Conservation (phyloP, 192 early-diverging fungal species). For the Backusella australiensis region DNA sequence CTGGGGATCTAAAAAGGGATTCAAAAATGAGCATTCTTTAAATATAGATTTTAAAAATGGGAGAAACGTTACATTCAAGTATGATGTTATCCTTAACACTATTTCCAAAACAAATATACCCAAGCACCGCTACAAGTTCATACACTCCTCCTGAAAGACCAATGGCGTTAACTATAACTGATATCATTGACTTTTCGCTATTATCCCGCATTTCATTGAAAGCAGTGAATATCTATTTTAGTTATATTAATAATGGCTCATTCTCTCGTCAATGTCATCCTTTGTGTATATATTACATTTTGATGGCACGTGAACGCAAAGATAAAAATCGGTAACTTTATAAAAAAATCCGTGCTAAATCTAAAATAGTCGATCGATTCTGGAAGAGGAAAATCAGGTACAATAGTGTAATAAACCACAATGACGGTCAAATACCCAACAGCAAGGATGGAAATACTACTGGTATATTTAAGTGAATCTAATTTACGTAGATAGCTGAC, state of each 20-base stretch:
- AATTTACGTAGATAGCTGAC: conserved; percentile 78
- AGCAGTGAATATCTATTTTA: conserved; percentile 82
- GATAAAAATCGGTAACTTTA: conserved; percentile 91
- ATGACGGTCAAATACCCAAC: conserved; percentile 85
- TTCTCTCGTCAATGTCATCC: no score
- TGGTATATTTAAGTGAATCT: conserved; percentile 90
- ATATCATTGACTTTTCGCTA: conserved; percentile 62
- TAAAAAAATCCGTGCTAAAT: conserved; percentile 63
- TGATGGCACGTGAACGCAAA: conserved; percentile 99
- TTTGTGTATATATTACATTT: conserved; percentile 57
- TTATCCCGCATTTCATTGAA: conserved; percentile 95
- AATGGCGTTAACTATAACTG: conserved; percentile 73
- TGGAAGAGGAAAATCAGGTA: conserved; percentile 45
- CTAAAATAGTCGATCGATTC: conserved; percentile 61
- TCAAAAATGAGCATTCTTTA: not conserved
- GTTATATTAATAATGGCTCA: not conserved
- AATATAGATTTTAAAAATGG: not conserved
- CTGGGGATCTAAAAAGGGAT: conserved; percentile 54
- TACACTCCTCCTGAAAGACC: conserved; percentile 75
- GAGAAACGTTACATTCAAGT: conserved; percentile 38
- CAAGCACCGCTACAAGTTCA: conserved; percentile 82
- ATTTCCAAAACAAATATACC: conserved; percentile 92
- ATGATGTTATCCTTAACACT: conserved; percentile 82
- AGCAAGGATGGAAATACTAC: conserved; percentile 78
- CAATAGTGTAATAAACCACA: conserved; percentile 73